Evolutionary conservation across 2,329 filamentous ascomycete genomes (phyloP), one percentile per base, ranked within the genome.

Genomic region (Juglanconis oblonga): DNA sequence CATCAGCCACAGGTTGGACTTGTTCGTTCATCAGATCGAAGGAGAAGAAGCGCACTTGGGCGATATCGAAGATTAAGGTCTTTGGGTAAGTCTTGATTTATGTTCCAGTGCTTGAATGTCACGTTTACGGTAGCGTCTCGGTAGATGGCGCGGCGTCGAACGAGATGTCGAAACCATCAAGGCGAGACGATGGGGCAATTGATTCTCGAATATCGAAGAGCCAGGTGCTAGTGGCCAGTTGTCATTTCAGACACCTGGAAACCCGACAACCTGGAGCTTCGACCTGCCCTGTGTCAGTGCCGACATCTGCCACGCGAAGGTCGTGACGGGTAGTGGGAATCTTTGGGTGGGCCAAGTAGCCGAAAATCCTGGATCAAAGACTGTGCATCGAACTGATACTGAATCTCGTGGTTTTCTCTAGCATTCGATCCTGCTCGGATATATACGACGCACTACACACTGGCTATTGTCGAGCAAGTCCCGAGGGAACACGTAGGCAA

Each of bases 121-220:
- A 68, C 62, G 31, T 67, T 68, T 29, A 50, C 13, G 66, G 65
- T 7, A 68, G 49, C 24, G 47, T 57, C 5, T 64, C 56, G 2
- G 13, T 50, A 3, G 67, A 64, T 5, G 64, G 67, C 17, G 63
- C 59, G 1, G 64, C 64, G 17, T 65, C 52, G 40, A 67, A 59
- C 3, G 67, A 69, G 47, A 70, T 64, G 40, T 70, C 67, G 2
- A 70, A 58, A 4, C 64, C 65, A n/a, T 64, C 58, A 1, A 69
- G 52, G 10, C 61, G 55, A 9, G 64, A 55, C 14, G 65, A 62
- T 29, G 57, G 42, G 40, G 57, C n/a, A 8, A 64, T 40, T 3
- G 9, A 32, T 3, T 61, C 60, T 9, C 53, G 32, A 3, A 61
- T 52, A 57, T 59, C 44, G 6, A 50, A 59, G 45, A 59, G 57